Percentiles rank a stretch among this genome's conserved stretches.
These are phyloP conservation scores for Drosera capensis DNA, from an alignment of 148 eudicot genomes.

Conservation along the genomic window DNA sequence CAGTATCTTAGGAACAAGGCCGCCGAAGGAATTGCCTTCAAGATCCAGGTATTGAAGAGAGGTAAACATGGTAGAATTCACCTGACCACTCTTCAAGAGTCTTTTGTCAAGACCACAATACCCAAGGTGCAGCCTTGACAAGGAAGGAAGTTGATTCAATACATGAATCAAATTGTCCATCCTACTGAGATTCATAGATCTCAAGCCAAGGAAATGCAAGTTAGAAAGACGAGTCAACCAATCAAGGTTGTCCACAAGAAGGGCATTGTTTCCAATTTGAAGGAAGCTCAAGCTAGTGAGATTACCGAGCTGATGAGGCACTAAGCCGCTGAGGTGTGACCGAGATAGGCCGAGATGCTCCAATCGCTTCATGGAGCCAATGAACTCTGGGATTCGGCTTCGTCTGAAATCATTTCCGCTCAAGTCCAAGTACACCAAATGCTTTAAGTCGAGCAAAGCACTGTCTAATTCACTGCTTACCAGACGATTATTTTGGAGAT, in stretches of 20 bases:
- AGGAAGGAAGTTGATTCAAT: conserved; percentile 6
- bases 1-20: not conserved
- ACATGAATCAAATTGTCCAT: not conserved
- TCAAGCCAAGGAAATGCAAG: conserved; percentile 5
- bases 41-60: conserved; percentile 9
- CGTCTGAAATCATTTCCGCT: conserved; percentile 8
- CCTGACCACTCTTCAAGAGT: not conserved
- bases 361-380: conserved; percentile 24
- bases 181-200: not conserved
- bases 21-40: conserved; percentile 5
- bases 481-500: conserved; percentile 1
- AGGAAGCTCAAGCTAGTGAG: conserved; percentile 14
- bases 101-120: not conserved
- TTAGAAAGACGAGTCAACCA: conserved; percentile 7
- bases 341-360: conserved; percentile 15
- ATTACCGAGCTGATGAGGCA: conserved; percentile 21
- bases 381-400: conserved; percentile 14
- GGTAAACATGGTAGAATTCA: conserved; percentile 1
- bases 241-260: not conserved
- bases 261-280: conserved; percentile 10
- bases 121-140: conserved; percentile 2
- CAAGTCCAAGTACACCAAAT: conserved; percentile 12
- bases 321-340: conserved; percentile 2
- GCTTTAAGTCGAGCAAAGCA: conserved; percentile 4
- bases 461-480: not conserved